A percentile compares a stretch with the other conserved stretches of the same genome.
Conservation (phyloP, 495 filamentous ascomycete genomes). For the Parachaetomium inaequale region DNA sequence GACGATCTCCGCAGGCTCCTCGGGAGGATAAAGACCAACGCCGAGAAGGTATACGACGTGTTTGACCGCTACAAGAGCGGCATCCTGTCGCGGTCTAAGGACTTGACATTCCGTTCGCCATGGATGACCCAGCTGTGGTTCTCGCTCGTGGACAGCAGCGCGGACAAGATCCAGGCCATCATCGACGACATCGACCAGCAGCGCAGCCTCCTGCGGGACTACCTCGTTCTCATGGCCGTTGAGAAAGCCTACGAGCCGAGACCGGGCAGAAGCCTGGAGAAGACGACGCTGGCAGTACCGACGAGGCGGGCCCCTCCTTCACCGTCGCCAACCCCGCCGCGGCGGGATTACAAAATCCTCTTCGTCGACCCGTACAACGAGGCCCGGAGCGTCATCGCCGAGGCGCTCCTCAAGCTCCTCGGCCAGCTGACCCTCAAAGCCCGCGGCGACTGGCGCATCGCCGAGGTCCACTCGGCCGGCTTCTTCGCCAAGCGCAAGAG, state of each 20-base stretch:
- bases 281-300: background rate
- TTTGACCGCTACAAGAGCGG: constrained; percentile 30
- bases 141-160: constrained; percentile 25
- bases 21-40: constrained; percentile 18
- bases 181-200: constrained; percentile 29
- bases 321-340: constrained; percentile 2
- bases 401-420: constrained; percentile 23
- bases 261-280: background rate
- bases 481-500: constrained; percentile 24
- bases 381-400: constrained; percentile 24
- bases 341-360: constrained; percentile 22
- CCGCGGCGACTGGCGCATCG: constrained; percentile 22
- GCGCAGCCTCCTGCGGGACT: constrained; percentile 15
- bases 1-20: constrained; percentile 20
- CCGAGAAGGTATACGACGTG: constrained; percentile 24
- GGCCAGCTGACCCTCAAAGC: constrained; percentile 9
- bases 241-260: background rate
- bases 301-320: background rate
- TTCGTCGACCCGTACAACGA: constrained; percentile 29
- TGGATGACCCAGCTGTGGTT: constrained; percentile 26
- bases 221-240: constrained; percentile 18
- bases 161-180: constrained; percentile 27
- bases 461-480: constrained; percentile 21
- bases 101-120: constrained; percentile 19
- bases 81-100: constrained; percentile 23